phyloP scores from a whole-genome alignment of 164 flowering plant species.

The Paratinospora sagittata region DNA sequence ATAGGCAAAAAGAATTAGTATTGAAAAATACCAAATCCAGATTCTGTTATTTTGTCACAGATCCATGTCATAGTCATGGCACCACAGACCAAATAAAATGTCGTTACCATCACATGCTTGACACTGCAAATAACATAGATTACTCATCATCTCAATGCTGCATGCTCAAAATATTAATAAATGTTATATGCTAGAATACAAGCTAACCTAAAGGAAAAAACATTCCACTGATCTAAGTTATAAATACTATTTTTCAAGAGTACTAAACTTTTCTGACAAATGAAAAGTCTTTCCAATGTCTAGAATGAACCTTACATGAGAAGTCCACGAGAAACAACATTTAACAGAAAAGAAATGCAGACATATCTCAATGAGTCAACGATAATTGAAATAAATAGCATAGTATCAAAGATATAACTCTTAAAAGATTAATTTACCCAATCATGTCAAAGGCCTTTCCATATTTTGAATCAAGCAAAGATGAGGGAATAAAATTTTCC shows the following conservation, averaged over 20 bases:
- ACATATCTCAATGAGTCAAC: not conserved
- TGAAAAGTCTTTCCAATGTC: not conserved
- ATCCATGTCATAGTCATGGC: conserved; percentile 96
- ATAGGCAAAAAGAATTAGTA: not conserved
- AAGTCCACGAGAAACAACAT: not conserved
- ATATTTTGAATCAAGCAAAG: too few relatives aligned
- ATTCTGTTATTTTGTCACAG: conserved; percentile 84
- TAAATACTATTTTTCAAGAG: not conserved
- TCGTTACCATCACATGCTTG: conserved; percentile 82
- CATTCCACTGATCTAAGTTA: not conserved
- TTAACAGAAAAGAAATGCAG: not conserved
- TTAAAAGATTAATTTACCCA: too few relatives aligned
- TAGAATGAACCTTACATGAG: not conserved
- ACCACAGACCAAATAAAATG: conserved; percentile 67
- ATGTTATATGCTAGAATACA: not conserved
- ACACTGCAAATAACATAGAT: conserved; percentile 43
- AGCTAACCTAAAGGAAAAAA: not conserved
- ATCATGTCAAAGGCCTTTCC: too few relatives aligned
- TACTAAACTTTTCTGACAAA: not conserved
- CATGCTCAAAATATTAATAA: not conserved
- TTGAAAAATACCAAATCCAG: conserved; percentile 84
- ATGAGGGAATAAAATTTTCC: too few relatives aligned
- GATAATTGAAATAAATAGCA: not conserved
- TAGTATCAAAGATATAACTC: too few relatives aligned
- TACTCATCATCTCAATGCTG: not conserved